phyloP scores from a whole-genome alignment of 441 rosid species.

The Brassica hybrid region DNA sequence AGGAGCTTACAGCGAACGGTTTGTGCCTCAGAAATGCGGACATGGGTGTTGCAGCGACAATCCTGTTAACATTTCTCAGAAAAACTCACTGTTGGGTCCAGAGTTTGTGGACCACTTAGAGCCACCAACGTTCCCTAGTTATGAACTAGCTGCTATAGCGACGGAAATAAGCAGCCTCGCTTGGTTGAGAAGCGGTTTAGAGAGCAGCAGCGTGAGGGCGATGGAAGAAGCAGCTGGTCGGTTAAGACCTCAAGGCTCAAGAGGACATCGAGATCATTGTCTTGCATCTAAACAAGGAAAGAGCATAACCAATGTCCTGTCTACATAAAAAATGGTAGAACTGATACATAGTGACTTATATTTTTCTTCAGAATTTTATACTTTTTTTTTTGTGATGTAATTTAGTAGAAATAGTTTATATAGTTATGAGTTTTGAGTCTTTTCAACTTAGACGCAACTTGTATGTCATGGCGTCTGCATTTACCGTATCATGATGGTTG shows the following conservation, averaged over 20 bases:
- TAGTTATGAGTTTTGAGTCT: slow-evolving; percentile 15
- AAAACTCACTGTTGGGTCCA: slow-evolving; percentile 72
- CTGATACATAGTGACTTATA: slow-evolving; percentile 21
- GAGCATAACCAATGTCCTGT: slow-evolving; percentile 44
- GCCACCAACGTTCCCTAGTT: slow-evolving; percentile 65
- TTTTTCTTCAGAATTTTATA: slow-evolving; percentile 5
- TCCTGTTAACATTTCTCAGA: no score
- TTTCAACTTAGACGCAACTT: slow-evolving; percentile 12
- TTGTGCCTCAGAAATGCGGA: slow-evolving; percentile 78
- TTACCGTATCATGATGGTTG: slow-evolving; percentile 14
- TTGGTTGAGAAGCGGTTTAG: slow-evolving; percentile 87
- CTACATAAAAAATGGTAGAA: slow-evolving; percentile 36
- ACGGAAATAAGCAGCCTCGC: slow-evolving; percentile 86
- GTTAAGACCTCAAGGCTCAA: slow-evolving; percentile 49
- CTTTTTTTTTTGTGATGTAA: slow-evolving; percentile 29
- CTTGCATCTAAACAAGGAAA: no score
- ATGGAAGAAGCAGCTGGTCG: slow-evolving; percentile 56
- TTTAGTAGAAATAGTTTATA: slow-evolving; percentile 35
- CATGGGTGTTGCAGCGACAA: no score
- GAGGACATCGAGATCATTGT: not conserved
- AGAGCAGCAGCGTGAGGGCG: slow-evolving; percentile 53
- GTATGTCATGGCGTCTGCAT: not conserved
- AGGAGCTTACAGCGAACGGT: slow-evolving; percentile 54
- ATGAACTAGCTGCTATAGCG: slow-evolving; percentile 81
- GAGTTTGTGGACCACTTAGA: slow-evolving; percentile 80